Evolutionary conservation across 2,329 filamentous ascomycete species (phyloP).

Genomic region (Fusarium lyarnte): DNA sequence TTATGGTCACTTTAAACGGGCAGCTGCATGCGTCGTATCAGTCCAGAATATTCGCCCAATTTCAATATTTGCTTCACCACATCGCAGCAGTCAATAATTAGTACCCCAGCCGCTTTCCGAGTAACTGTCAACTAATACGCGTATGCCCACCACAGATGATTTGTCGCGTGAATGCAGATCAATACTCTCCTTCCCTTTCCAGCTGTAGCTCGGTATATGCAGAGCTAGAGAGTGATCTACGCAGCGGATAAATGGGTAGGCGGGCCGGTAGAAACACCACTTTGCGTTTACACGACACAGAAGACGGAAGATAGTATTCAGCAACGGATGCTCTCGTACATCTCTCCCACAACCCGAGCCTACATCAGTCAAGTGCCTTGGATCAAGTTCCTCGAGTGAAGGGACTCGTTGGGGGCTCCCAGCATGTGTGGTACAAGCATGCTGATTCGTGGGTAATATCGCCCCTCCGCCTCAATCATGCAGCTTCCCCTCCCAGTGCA

Average conservation of each 20-base stretch:
- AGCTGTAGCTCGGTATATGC: neutral
- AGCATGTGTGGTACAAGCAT: neutral
- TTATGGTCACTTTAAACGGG: neutral
- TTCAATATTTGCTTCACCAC: fast-evolving
- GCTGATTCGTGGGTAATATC: neutral
- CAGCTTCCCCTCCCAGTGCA: neutral
- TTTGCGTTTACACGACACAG: no score
- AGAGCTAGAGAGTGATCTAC: neutral
- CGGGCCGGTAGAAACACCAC: neutral
- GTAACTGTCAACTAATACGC: neutral
- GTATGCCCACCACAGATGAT: neutral
- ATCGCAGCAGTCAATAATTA: neutral
- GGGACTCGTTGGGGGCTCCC: neutral
- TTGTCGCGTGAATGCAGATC: neutral
- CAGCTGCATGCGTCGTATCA: neutral
- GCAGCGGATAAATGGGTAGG: neutral
- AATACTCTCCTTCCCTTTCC: neutral
- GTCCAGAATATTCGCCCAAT: neutral
- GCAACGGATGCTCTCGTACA: neutral
- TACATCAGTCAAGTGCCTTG: neutral
- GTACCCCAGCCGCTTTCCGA: neutral
- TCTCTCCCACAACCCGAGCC: no score
- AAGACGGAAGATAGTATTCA: neutral
- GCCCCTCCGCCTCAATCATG: neutral
- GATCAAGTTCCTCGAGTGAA: neutral